phyloP scores from a whole-genome alignment of 768 basidiomycete species.

The Auricularia cornea region DNA sequence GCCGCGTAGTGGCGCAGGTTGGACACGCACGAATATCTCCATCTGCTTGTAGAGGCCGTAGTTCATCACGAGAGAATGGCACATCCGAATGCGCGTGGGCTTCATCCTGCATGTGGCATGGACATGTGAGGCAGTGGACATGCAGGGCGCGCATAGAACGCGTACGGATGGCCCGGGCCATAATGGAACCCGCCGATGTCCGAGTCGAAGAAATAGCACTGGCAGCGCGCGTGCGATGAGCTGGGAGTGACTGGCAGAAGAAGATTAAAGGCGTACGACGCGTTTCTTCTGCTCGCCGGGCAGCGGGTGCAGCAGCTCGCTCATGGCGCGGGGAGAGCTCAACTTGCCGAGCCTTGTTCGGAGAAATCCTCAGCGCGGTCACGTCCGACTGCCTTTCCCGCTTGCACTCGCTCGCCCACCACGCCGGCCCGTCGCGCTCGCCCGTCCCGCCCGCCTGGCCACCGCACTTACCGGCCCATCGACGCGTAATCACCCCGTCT shows the following conservation, averaged over 20 bases:
- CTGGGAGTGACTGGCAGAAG: conserved; percentile 1
- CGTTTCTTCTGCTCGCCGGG: conserved; percentile 80
- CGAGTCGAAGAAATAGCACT: conserved; percentile 99
- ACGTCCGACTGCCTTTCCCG: too few species aligned
- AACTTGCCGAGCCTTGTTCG: too few species aligned
- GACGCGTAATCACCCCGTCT: not conserved
- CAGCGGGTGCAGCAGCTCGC: conserved; percentile 46
- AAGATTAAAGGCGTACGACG: conserved; percentile 50
- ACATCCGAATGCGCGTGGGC: conserved; percentile 98
- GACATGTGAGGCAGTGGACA: conserved; percentile 3
- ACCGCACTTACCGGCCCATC: too few species aligned
- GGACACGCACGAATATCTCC: conserved; percentile 89
- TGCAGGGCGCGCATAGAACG: conserved; percentile 13
- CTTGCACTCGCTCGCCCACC: too few species aligned
- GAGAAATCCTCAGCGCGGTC: too few species aligned
- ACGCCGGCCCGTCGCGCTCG: too few species aligned
- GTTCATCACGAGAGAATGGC: conserved; percentile 99
- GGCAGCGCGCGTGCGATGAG: conserved; percentile 4
- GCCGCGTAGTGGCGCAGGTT: not conserved
- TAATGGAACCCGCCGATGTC: conserved; percentile 99
- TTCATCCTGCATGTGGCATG: conserved; percentile 74
- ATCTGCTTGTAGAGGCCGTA: conserved; percentile 99
- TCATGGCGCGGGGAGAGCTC: conserved; percentile 19
- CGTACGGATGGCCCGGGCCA: conserved; percentile 93
- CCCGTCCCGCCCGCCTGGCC: too few species aligned